Evolutionary conservation across 305 asterid genomes (phyloP).

Genomic region (Solanum hybrid): DNA sequence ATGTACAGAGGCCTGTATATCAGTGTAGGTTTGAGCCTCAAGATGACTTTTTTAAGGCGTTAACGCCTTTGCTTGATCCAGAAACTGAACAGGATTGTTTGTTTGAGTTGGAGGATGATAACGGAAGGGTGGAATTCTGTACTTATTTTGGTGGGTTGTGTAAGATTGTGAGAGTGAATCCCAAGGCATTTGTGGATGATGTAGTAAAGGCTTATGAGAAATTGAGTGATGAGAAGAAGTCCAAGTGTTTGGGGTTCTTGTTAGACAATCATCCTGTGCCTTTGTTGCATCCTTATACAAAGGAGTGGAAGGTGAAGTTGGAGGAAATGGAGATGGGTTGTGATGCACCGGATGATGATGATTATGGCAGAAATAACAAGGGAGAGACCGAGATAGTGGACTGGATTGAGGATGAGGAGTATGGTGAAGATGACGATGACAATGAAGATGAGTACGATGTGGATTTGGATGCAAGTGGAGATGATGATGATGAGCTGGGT

Average conservation of each 20-base stretch:
- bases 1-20: constrained; percentile 86
- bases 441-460: constrained; percentile 22
- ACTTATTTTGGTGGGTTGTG: constrained; percentile 88
- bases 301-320: constrained; percentile 86
- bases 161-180: constrained; percentile 63
- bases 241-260: constrained; percentile 67
- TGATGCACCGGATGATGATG: constrained; percentile 79
- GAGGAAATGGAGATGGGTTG: constrained; percentile 97
- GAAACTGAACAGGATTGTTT: constrained; percentile 57
- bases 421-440: constrained; percentile 19
- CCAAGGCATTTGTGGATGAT: constrained; percentile 86
- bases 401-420: constrained; percentile 78
- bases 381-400: constrained; percentile 48
- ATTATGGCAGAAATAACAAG: constrained; percentile 2
- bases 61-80: constrained; percentile 71
- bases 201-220: constrained; percentile 70
- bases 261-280: constrained; percentile 60
- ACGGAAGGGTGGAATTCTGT: constrained; percentile 61
- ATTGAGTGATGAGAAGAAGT: constrained; percentile 66
- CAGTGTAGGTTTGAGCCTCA: constrained; percentile 92
- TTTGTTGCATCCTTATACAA: constrained; percentile 75
- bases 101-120: constrained; percentile 63
- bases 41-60: constrained; percentile 51
- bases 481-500: constrained; percentile 44
- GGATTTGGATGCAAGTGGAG: constrained; percentile 30